These are phyloP conservation scores for Epichloe brachyelytri DNA, from an alignment of 2,329 filamentous ascomycete genomes.

Conservation along the genomic window DNA sequence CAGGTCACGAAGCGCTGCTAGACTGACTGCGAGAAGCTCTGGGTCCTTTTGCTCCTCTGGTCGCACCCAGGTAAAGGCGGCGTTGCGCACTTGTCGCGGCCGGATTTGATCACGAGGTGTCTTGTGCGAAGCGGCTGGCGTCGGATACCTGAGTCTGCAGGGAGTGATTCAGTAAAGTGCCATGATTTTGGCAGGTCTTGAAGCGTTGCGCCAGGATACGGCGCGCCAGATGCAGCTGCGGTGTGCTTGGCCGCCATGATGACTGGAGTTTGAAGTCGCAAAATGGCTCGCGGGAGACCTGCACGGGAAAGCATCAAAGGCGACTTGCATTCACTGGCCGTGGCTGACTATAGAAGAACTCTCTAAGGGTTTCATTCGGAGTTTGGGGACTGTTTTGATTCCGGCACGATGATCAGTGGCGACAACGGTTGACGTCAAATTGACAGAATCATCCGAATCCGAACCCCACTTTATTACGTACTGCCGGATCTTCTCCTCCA, in stretches of 20 bases:
- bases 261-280: conserved; percentile 13
- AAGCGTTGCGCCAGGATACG: conserved; percentile 22
- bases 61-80: conserved; percentile 81
- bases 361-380: background rate
- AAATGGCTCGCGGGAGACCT: conserved; percentile 17
- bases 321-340: background rate
- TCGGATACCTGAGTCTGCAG: conserved; percentile 67
- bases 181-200: conserved; percentile 51
- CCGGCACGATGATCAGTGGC: too few relatives aligned
- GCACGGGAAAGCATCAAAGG: conserved; percentile 23
- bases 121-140: conserved; percentile 67
- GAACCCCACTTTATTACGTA: too few relatives aligned
- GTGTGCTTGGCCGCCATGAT: conserved; percentile 22
- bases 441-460: too few relatives aligned
- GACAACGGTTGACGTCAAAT: too few relatives aligned
- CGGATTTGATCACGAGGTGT: conserved; percentile 64
- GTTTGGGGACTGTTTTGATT: background rate
- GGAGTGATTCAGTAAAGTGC: conserved; percentile 53
- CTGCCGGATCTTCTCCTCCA: too few relatives aligned
- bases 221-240: conserved; percentile 12
- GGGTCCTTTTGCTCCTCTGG: conserved; percentile 60
- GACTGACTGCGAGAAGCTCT: conserved; percentile 71
- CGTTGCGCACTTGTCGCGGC: conserved; percentile 72
- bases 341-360: background rate
- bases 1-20: conserved; percentile 67